Evolutionary conservation across 495 filamentous ascomycete species (phyloP), one percentile per base, ranked within the genome.

Genomic region (Cudoniella acicularis): DNA sequence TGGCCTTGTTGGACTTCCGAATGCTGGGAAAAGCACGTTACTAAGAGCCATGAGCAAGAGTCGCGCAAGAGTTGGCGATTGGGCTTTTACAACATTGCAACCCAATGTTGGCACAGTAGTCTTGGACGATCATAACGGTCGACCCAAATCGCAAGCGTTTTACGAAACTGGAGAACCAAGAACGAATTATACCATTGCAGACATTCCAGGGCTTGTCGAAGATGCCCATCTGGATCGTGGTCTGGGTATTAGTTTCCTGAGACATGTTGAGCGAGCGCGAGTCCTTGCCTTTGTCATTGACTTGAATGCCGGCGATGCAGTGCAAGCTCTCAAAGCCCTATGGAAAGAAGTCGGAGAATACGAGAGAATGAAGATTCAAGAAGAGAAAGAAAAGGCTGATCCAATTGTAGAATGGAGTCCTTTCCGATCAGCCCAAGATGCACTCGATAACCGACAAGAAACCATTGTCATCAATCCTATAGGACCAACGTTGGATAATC

Each of bases 21-120:
- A 98, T 70, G 94, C 95, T 1, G 94, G 94, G 11, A 98, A 98
- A 70, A 94, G 89, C 68, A 97, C 95, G 0, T 79, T 98, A 8
- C 81, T 97, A 3, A 87, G 94, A 47, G 87, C 92, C 0, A 72
- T 98, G 62, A 95, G 83, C 62, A 87, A 89, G 63, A 92, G 89
- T 71, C 84, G 90, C 47, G 88, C 95, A 1, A 84, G 95, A 16
- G 87, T 98, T 24, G 94, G 94, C 21, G 83, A 90, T 67, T 98
- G 94, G 94, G 94, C 91, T 18, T 98, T 98, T 67, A 98, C 94
- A 3, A 98, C 94, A 0, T 78, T 98, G 4, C 86, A 89, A 43
- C 94, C 94, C 0, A 96, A 92, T 65, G 92, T 98, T 57, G 94
- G 94, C 40, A 98, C 95, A 0, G 90, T 98, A 13, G 87, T 97